These are phyloP conservation scores for Chara braunii DNA, from an alignment of 139 green algal species.

Conservation along the genomic window DNA sequence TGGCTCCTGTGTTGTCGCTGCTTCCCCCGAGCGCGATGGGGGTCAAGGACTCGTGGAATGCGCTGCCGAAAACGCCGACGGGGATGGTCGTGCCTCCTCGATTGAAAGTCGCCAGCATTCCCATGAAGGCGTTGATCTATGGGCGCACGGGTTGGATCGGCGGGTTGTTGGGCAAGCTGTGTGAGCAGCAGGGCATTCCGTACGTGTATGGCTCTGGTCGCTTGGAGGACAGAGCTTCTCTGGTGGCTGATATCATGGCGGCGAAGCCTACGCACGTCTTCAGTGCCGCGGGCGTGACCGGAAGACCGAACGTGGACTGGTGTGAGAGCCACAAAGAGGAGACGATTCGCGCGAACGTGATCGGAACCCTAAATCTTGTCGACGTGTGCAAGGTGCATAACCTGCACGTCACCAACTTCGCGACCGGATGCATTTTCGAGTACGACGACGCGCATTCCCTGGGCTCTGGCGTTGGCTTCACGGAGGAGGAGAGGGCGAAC, in stretches of 20 bases:
- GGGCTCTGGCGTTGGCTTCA: conserved; percentile 74
- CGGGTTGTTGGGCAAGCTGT: conserved; percentile 40
- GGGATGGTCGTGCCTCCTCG: neutral
- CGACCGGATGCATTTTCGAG: conserved; percentile 93
- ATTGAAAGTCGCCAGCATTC: neutral
- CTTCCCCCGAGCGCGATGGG: too few species aligned
- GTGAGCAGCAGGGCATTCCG: conserved; percentile 51
- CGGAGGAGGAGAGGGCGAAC: conserved; percentile 81
- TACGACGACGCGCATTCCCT: conserved; percentile 71
- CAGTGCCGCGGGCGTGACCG: conserved; percentile 87
- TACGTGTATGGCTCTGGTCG: conserved; percentile 74
- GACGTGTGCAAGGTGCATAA: conserved; percentile 40
- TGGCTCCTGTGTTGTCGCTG: too few species aligned
- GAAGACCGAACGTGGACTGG: conserved; percentile 96
- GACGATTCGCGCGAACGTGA: conserved; percentile 88
- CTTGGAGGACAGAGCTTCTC: conserved; percentile 72
- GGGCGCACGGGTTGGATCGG: conserved; percentile 38
- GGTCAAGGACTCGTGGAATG: too few species aligned
- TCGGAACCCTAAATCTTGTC: conserved; percentile 86
- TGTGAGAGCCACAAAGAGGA: conserved; percentile 95
- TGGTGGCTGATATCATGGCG: conserved; percentile 82
- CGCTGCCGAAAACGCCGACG: neutral
- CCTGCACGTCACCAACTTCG: conserved; percentile 90
- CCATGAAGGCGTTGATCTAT: conserved; percentile 43
- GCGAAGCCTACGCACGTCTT: conserved; percentile 91